A percentile compares a stretch with the other conserved stretches of the same genome.
Evolutionary conservation across 495 filamentous ascomycete species (phyloP).

Genomic region (Talaromyces nanjingensis): DNA sequence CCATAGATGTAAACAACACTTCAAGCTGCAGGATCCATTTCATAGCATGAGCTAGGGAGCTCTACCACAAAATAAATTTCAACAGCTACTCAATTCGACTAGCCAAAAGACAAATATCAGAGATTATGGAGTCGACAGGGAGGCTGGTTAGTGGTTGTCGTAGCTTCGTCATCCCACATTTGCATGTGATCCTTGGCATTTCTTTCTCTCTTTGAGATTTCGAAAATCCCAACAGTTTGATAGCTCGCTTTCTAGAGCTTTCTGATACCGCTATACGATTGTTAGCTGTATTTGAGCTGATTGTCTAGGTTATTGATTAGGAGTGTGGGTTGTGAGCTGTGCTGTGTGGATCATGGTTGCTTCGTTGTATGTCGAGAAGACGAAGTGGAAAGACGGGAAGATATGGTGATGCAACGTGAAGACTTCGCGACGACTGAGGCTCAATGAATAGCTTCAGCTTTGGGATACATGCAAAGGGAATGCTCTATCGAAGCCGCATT

Average conservation of each 20-base stretch:
- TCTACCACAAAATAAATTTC: neutral
- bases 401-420: neutral
- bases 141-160: neutral
- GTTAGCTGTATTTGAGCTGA: neutral
- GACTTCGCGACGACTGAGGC: neutral
- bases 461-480: neutral
- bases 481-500: neutral
- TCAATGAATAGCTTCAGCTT: neutral
- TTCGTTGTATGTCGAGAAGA: neutral
- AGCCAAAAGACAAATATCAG: neutral
- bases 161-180: constrained; percentile 1
- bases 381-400: neutral
- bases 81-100: neutral
- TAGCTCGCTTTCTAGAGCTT: neutral
- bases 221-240: constrained; percentile 7
- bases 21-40: neutral
- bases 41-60: neutral
- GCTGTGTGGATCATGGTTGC: neutral
- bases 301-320: neutral
- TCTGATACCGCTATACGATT: neutral
- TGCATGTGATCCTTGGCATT: constrained; percentile 9
- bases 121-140: neutral
- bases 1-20: neutral
- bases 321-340: neutral
- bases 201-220: neutral